Percentiles rank a stretch among this genome's conserved stretches.
These are phyloP conservation scores for Starmera pachycereana DNA, from an alignment of 805 yeast species.

Conservation along the genomic window DNA sequence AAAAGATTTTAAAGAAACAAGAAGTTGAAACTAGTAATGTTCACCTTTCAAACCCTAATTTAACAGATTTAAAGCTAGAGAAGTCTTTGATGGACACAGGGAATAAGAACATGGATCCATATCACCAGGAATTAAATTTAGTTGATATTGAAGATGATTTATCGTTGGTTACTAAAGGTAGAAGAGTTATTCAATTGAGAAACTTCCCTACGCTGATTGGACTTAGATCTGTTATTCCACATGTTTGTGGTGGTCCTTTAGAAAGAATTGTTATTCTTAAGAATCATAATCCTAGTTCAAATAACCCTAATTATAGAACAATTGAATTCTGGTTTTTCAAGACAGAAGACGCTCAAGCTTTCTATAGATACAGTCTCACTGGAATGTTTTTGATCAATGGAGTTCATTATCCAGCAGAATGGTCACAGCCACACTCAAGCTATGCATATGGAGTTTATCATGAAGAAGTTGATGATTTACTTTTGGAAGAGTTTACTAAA, in stretches of 20 bases:
- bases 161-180: constrained; percentile 1
- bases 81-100: too few species aligned
- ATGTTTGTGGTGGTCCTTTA: constrained; percentile 60
- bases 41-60: too few species aligned
- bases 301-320: constrained; percentile 2
- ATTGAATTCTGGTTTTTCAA: constrained; percentile 39
- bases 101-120: too few species aligned
- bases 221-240: constrained; percentile 38
- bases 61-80: too few species aligned
- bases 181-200: constrained; percentile 26
- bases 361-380: constrained; percentile 39
- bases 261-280: constrained; percentile 34
- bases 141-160: not conserved
- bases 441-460: constrained; percentile 3
- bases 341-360: constrained; percentile 43
- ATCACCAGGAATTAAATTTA: too few species aligned
- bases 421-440: constrained; percentile 24
- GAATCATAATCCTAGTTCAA: not conserved
- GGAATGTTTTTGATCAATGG: constrained; percentile 57
- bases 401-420: constrained; percentile 30
- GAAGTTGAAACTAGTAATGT: too few species aligned
- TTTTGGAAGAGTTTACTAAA: constrained; percentile 22
- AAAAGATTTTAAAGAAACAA: not conserved
- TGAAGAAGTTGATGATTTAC: constrained; percentile 8
- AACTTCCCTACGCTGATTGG: constrained; percentile 35